These are phyloP conservation scores for Plasmodium yoelii DNA, from an alignment of 169 alveolate genomes.

Conservation along the genomic window DNA sequence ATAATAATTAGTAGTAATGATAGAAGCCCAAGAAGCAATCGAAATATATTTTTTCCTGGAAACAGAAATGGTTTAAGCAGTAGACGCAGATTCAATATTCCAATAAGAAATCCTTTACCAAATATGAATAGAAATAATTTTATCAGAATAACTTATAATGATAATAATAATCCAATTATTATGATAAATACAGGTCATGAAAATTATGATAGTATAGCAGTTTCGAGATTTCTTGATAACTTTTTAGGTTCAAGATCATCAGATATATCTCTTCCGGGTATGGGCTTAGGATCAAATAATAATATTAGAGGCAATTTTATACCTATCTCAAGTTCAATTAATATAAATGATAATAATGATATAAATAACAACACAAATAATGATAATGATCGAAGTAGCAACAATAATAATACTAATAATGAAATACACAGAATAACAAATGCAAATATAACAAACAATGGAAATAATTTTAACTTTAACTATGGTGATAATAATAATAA, in stretches of 20 bases:
- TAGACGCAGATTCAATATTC: conserved; percentile 45
- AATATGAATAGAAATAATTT: conserved; percentile 41
- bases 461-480: conserved; percentile 1
- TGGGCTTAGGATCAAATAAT: conserved; percentile 16
- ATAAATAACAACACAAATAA: background rate
- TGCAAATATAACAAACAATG: background rate
- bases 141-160: conserved; percentile 71
- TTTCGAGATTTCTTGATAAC: conserved; percentile 57
- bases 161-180: conserved; percentile 57
- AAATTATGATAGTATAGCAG: conserved; percentile 61
- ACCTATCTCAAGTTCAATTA: background rate
- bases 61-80: conserved; percentile 25
- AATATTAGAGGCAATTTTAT: conserved; percentile 1
- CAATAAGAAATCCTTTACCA: conserved; percentile 28
- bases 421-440: background rate
- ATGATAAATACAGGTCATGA: conserved; percentile 74
- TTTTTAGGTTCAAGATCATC: conserved; percentile 48
- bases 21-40: conserved; percentile 15
- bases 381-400: background rate
- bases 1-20: background rate
- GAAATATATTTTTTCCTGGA: conserved; percentile 7
- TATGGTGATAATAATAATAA: conserved; percentile 1
- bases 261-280: conserved; percentile 6
- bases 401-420: background rate
- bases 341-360: background rate